Evolutionary conservation across 202 grass and related monocot species (phyloP), one percentile per base, ranked within the genome.

Genomic region (Hordeum pubiflorum): DNA sequence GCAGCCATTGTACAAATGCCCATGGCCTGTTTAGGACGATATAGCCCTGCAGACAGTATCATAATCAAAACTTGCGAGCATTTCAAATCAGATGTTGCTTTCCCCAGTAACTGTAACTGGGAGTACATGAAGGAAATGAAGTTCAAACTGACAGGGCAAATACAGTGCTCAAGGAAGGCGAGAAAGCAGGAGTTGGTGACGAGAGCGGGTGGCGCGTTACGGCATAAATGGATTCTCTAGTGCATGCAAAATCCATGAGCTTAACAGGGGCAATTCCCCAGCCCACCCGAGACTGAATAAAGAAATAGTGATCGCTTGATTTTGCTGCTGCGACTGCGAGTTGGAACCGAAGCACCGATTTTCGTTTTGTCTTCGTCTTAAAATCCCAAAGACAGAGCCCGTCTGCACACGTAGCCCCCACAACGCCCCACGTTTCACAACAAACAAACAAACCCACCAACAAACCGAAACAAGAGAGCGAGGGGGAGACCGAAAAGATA

Each of bases 1-100:
- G 58, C 76, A 98, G 92, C 95, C 95, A 98, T 63, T 98, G 95
- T 46, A 98, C 95, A 86, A 98, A 98, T 32, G 95, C 90, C 92
- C 88, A 98, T 33, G 95, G 95, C 80, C 95, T 91, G 65, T 98
- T 93, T 52, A 98, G 82, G 52, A 98, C 92, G 55, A 98, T 63
- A 71, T 98, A 98, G 32, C 95, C 95, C 95, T 98, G 78, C 72
- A 86, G 85, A 52, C 26, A 89, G 82, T 26, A 79, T 74, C 26
- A 78, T 40, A 78, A 44, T 76, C 31, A 62, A 36, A 86, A 33
- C 27, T 4, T 31, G 4, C 52, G 70, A 72, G 20, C 15, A 69
- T 59, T 79, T 69, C 14, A 37, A 48, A 75, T 76, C 34, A 13
- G 24, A 44, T 11, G 17, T 23, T 41, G 58, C 18, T 58, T 33